Evolutionary conservation across 176 grass and related monocot species (phyloP), one percentile per base, ranked within the genome.

Genomic region (Ampelocalamus luodianensis): DNA sequence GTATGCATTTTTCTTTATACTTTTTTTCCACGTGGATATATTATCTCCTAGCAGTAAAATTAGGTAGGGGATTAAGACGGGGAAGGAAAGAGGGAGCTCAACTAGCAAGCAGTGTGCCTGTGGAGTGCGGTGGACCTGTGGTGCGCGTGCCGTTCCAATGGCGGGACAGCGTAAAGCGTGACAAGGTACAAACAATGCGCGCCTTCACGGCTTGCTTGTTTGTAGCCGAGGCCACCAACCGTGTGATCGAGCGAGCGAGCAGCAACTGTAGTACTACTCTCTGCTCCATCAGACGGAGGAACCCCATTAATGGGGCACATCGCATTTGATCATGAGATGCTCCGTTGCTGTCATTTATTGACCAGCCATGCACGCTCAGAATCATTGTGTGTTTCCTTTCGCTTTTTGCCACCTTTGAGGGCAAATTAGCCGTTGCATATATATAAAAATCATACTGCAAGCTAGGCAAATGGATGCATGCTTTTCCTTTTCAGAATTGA

Each of bases 181-280:
- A 50, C 56, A 9, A 29, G 59, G 48, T 78, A 66, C 65, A 12
- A 12, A 3, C 40, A 16, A 18, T 34, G 51, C 20, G 17, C 14
- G 48, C 16, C 70, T 36, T 62, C 60, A 63, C 43, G 43, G 82
- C 68, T 85, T 75, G 79, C 86, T 69, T 83, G 79, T 63, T 69
- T 18, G 49, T 14, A 10, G 18, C 22, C 54, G 23, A 70, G 71
- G 70, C 78, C 72, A 82, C 66, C 73, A 72, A 58, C 88, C 83
- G 82, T 72, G 72, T 74, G 88, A 68, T 6, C 26, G 69, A 65
- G 82, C 37, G 4, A 24, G 66, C 58, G 4, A 24, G 66, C 58
- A 66, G 12, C 58, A 2, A 26, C 58, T 13, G 3, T 12, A 15
- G 42, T 8, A 48, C 54, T 72, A 10, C 63, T 65, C 26, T 17